Percentiles rank a stretch among this genome's conserved stretches.
Conservation (phyloP, 2,329 filamentous ascomycete genomes). For the Phialocephala subalpina region DNA sequence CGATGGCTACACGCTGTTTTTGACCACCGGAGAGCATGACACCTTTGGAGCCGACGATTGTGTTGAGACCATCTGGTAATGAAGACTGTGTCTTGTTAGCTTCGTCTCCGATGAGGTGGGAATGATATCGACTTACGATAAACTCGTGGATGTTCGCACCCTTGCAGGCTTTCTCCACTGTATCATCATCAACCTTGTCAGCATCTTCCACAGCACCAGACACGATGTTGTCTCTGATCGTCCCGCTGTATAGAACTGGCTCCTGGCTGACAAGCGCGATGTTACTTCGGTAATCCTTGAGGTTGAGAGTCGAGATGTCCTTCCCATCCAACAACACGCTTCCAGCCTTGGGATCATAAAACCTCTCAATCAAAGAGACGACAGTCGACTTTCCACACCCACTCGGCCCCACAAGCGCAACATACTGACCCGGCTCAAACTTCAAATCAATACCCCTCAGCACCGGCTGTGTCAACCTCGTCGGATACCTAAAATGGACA, state of each 20-base stretch:
- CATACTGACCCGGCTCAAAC: slow-evolving; percentile 49
- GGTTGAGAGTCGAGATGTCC: slow-evolving; percentile 14
- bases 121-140: slow-evolving; percentile 56
- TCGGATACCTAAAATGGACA: slow-evolving; percentile 29
- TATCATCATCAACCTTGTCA: slow-evolving; percentile 53
- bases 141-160: slow-evolving; percentile 61
- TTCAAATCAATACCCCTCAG: slow-evolving; percentile 24
- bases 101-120: slow-evolving; percentile 46
- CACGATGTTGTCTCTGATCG: slow-evolving; percentile 41
- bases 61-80: slow-evolving; percentile 75
- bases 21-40: slow-evolving; percentile 86
- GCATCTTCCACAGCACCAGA: slow-evolving; percentile 68
- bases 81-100: neutral
- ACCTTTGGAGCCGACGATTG: slow-evolving; percentile 85
- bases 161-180: slow-evolving; percentile 53
- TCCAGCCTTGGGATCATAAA: slow-evolving; percentile 12
- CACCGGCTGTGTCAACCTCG: slow-evolving; percentile 18
- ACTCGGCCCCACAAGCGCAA: slow-evolving; percentile 8
- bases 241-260: slow-evolving; percentile 5
- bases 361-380: slow-evolving; percentile 9
- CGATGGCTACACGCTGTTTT: slow-evolving; percentile 90
- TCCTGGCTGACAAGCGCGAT: slow-evolving; percentile 16
- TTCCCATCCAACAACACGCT: slow-evolving; percentile 6
- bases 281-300: neutral
- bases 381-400: slow-evolving; percentile 19